Base-by-base conservation (phyloP, 305 asterid species). In the Solanum aculeatissimum region DNA sequence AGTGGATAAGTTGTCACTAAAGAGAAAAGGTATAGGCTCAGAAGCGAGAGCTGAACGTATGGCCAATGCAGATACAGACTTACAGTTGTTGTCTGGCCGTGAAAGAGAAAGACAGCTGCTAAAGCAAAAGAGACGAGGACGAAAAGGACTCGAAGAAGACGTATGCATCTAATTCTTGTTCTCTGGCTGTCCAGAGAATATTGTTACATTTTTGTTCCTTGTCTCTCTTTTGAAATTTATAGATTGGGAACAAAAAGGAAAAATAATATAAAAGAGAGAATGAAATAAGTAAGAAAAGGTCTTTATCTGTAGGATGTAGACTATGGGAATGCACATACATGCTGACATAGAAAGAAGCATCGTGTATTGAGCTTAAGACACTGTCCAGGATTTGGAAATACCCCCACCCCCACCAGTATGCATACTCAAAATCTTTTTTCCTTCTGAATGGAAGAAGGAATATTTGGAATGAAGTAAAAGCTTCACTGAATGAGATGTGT, bases 71-170 rank as follows among this genome's bases (percentile, higher is more conserved):
- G 95, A 97, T 88, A 88, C 94, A 83, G 98, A 97, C 90, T 89
- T 95, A 87, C 98, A 94, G 92, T 93, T 97, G 91, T 91, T 94
- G 88, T 92, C 91, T 74, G 95, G 90, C 83, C 97, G 93, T 69
- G 99, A 97, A 89, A 90, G 98, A 57, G 96, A 90, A 86, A 92
- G 98, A 89, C 98, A 87, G 79, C 88, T 92, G 87, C 86, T 88
- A 85, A 97, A 94, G 92, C 98, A 93, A 91, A 97, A 95, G 90
- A 92, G 87, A 88, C 97, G 98, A 53, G 93, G 98, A 87, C 97
- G 94, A 77, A 96, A 91, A 85, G 98, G 99, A 74, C 98, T 92
- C n/a, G 99, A 97, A 89, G 98, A 97, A 35, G 98, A 95, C 71
- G 99, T 93, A 90, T 85, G 92, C 88, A 40, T 72, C 66, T 47